phyloP scores from a whole-genome alignment of 768 basidiomycete species.

The Pilatotrama ljubarskyi region DNA sequence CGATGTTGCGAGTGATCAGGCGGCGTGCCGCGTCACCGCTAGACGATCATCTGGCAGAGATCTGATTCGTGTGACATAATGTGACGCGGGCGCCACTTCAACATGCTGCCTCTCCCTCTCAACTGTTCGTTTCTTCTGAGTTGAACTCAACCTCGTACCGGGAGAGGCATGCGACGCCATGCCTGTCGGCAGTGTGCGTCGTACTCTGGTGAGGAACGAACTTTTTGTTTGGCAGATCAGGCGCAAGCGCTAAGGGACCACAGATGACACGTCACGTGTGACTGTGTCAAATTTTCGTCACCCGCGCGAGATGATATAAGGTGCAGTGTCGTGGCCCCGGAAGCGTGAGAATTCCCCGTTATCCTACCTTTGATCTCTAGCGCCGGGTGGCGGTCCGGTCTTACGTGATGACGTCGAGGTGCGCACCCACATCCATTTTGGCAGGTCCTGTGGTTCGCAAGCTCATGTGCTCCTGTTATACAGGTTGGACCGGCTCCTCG shows the following conservation, averaged over 20 bases:
- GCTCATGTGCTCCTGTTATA: background rate
- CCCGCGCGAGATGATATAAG: slow-evolving; percentile 60
- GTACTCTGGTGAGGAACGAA: background rate
- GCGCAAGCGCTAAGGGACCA: slow-evolving; percentile 16
- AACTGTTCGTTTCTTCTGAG: background rate
- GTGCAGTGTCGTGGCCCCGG: slow-evolving; percentile 41
- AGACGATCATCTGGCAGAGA: background rate
- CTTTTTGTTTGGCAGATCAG: slow-evolving; percentile 8
- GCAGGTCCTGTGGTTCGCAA: slow-evolving; percentile 16
- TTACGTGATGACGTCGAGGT: slow-evolving; percentile 79
- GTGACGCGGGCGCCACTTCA: slow-evolving; percentile 2
- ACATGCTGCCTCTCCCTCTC: background rate
- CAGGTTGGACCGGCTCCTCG: slow-evolving; percentile 96
- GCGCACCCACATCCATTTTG: slow-evolving; percentile 20
- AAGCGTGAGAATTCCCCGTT: slow-evolving; percentile 46
- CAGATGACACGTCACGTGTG: slow-evolving; percentile 36
- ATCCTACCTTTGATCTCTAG: slow-evolving; percentile 39
- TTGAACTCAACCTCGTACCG: too few relatives aligned
- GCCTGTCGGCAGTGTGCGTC: too few relatives aligned
- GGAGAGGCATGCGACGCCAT: too few relatives aligned
- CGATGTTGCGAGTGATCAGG: slow-evolving; percentile 15
- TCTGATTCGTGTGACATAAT: slow-evolving; percentile 11
- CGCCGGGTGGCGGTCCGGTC: slow-evolving; percentile 52
- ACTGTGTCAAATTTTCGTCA: slow-evolving; percentile 43
- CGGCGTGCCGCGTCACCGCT: slow-evolving; percentile 7